Percentiles rank a stretch among this genome's conserved stretches.
Evolutionary conservation across 1,284 basidiomycete genomes (phyloP).

Genomic region (Wolfiporia cocos): DNA sequence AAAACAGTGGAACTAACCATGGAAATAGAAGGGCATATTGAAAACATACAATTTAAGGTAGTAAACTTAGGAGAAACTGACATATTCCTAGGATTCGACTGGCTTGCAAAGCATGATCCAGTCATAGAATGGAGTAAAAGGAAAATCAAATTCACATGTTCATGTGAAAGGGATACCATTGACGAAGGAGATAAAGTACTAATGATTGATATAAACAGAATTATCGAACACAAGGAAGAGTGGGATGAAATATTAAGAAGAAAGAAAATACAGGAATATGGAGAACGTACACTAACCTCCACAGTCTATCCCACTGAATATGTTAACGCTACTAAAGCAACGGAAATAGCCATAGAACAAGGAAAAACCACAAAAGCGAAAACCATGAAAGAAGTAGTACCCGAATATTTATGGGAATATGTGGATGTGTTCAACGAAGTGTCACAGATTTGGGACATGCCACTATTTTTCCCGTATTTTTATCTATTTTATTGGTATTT

Average conservation of each 20-base stretch:
- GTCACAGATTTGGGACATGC: no score
- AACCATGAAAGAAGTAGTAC: not conserved
- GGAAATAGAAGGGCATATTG: not conserved
- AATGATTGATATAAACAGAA: not conserved
- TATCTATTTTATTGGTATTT: no score
- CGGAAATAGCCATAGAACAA: not conserved
- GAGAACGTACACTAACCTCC: no score
- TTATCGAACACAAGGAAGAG: no score
- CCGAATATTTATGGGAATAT: no score
- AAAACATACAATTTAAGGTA: not conserved
- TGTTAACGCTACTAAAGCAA: constrained; percentile 1
- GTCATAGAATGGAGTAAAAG: not conserved
- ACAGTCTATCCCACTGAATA: no score
- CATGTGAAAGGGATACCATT: not conserved
- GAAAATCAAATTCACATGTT: not conserved
- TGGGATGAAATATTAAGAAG: not conserved
- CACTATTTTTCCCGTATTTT: no score
- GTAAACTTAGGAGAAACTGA: not conserved
- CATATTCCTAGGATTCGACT: not conserved
- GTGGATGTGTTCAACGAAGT: no score
- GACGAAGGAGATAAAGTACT: constrained; percentile 2
- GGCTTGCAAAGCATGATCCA: not conserved
- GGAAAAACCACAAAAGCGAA: not conserved
- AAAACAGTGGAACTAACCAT: not conserved
- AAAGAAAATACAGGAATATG: not conserved